Conservation (phyloP, 176 grass and related monocot genomes). For the Cenchrus fungigraminus region DNA sequence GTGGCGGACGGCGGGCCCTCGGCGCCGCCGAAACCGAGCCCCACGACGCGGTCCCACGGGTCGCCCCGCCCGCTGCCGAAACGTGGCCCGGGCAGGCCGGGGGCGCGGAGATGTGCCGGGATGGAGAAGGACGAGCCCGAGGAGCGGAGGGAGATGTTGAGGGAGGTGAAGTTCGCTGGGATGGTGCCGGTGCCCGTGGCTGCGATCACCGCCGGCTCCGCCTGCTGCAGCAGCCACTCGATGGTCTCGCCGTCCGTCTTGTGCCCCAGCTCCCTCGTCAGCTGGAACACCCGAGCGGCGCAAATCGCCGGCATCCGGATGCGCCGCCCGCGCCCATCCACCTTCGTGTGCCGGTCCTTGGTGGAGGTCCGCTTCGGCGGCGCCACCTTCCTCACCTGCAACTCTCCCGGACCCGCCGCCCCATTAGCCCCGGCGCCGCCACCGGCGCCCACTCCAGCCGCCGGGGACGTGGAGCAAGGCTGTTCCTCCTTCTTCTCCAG, state of each 20-base stretch:
- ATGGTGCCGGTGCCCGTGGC: conserved; percentile 96
- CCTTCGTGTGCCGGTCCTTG: conserved; percentile 96
- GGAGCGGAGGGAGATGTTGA: conserved; percentile 95
- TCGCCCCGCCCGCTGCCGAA: conserved; percentile 36
- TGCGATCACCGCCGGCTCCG: conserved; percentile 89
- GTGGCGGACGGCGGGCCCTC: conserved; percentile 61
- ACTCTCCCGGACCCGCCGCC: conserved; percentile 33
- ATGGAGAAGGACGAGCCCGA: conserved; percentile 74
- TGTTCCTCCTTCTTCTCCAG: conserved; percentile 86
- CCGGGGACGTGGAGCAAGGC: conserved; percentile 65
- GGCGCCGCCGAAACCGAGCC: conserved; percentile 57
- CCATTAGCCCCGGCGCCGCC: conserved; percentile 31
- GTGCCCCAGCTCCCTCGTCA: conserved; percentile 91
- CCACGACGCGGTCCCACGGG: conserved; percentile 67
- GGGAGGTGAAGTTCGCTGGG: conserved; percentile 95
- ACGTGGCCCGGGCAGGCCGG: conserved; percentile 30
- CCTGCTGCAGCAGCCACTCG: conserved; percentile 98
- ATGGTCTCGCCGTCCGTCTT: conserved; percentile 98
- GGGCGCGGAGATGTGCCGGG: conserved; percentile 56
- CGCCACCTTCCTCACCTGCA: conserved; percentile 49
- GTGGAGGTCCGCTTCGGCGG: conserved; percentile 74
- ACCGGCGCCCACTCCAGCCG: conserved; percentile 31
- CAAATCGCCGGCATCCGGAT: conserved; percentile 98
- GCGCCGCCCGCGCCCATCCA: conserved; percentile 86
- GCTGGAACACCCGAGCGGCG: conserved; percentile 92